These are phyloP conservation scores for Fusarium nanum DNA, from an alignment of 2,329 filamentous ascomycete species.

Conservation along the genomic window DNA sequence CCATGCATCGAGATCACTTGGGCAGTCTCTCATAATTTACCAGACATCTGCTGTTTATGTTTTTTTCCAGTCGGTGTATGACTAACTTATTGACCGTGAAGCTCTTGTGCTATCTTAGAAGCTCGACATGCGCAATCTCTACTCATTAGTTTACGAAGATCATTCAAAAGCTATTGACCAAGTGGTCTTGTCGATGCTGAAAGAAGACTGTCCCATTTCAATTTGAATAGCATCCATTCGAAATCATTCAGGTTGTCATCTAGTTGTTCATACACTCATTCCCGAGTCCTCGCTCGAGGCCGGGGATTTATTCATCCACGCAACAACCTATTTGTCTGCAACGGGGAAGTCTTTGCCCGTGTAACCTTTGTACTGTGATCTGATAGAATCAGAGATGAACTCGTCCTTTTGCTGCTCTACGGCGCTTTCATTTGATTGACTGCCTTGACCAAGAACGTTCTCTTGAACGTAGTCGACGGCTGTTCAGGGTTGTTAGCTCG, in stretches of 20 bases:
- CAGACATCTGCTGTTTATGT: not conserved
- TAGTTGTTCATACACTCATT: slow-evolving; percentile 7
- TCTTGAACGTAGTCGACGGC: slow-evolving; percentile 84
- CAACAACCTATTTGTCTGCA: slow-evolving; percentile 68
- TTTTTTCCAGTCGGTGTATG: not conserved
- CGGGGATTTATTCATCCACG: not conserved
- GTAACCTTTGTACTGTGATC: slow-evolving; percentile 74
- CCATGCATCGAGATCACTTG: not conserved
- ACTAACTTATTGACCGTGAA: not conserved
- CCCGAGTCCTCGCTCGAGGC: not conserved
- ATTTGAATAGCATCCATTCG: not conserved
- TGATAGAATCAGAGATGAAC: slow-evolving; percentile 78
- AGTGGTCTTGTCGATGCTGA: not conserved
- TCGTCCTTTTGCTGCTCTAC: slow-evolving; percentile 87
- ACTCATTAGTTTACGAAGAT: not conserved
- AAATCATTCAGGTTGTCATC: not conserved
- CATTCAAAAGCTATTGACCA: not conserved
- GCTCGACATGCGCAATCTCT: not conserved
- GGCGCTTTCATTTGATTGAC: slow-evolving; percentile 78
- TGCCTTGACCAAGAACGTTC: slow-evolving; percentile 75
- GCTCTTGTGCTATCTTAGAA: not conserved
- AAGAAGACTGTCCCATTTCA: not conserved
- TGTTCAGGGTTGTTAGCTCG: slow-evolving; percentile 48
- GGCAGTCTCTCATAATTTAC: not conserved
- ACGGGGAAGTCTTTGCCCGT: slow-evolving; percentile 78